phyloP scores from a whole-genome alignment of 352 stramenopile species.

The Phytophthora tubulina region DNA sequence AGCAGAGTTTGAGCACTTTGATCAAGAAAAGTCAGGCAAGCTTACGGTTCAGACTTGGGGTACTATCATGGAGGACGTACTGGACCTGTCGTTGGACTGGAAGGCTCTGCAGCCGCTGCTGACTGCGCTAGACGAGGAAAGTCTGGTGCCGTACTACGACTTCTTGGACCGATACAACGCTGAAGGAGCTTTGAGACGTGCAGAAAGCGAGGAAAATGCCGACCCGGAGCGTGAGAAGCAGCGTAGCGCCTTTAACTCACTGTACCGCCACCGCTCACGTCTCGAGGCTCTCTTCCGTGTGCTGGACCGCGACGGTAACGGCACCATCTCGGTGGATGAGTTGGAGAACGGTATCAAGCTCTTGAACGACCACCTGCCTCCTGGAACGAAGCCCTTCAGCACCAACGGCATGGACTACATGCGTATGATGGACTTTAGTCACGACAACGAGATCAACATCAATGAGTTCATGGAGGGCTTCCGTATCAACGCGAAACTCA shows the following conservation, averaged over 20 bases:
- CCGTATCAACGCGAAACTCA: constrained; percentile 88
- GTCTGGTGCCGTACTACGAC: constrained; percentile 72
- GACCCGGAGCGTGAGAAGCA: constrained; percentile 65
- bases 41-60: constrained; percentile 66
- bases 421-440: constrained; percentile 87
- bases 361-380: constrained; percentile 81
- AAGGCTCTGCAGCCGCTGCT: constrained; percentile 78
- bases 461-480: constrained; percentile 93
- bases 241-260: constrained; percentile 79
- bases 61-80: constrained; percentile 78
- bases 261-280: constrained; percentile 84
- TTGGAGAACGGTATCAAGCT: constrained; percentile 83
- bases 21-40: constrained; percentile 51
- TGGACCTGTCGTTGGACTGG: constrained; percentile 87
- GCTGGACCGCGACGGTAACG: constrained; percentile 83
- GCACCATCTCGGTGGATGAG: constrained; percentile 86
- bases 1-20: constrained; percentile 68
- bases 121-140: constrained; percentile 73
- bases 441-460: constrained; percentile 91
- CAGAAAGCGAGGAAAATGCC: constrained; percentile 29
- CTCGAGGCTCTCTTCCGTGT: constrained; percentile 88
- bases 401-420: constrained; percentile 83
- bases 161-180: constrained; percentile 86
- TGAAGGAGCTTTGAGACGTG: constrained; percentile 44
- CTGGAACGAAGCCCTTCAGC: constrained; percentile 72